Conservation (phyloP, 768 basidiomycete genomes). For the Leucocoprinus birnbaumii region DNA sequence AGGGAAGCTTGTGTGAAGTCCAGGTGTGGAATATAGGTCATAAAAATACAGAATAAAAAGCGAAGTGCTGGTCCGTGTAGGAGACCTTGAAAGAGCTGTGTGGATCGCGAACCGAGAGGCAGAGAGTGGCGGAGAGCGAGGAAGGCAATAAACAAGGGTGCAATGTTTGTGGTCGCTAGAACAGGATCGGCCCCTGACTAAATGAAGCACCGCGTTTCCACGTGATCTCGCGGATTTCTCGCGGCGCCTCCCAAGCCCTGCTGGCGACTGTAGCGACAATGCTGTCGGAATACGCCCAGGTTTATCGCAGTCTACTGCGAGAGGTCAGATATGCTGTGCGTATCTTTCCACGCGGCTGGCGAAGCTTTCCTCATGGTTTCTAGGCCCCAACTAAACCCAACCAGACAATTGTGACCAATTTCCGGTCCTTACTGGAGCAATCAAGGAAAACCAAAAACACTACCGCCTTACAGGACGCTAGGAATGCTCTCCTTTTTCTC, state of each 20-base stretch:
- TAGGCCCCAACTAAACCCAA: conserved; percentile 35
- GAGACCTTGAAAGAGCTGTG: neutral
- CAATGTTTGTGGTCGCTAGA: too few relatives aligned
- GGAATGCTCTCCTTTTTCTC: conserved; percentile 65
- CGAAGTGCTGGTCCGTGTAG: neutral
- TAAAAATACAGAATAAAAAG: neutral
- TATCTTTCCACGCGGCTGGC: neutral
- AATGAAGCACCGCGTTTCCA: neutral
- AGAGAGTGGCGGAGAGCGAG: neutral
- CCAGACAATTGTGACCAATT: conserved; percentile 39
- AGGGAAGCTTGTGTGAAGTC: neutral
- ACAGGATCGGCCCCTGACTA: too few relatives aligned
- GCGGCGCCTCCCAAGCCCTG: neutral
- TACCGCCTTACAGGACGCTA: conserved; percentile 42
- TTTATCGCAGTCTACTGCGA: conserved; percentile 51
- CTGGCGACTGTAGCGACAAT: conserved; percentile 15
- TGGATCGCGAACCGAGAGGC: too few relatives aligned
- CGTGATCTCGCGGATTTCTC: neutral
- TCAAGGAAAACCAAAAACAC: conserved; percentile 23
- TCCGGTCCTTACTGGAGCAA: conserved; percentile 54
- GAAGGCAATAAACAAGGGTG: neutral
- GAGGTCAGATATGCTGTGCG: conserved; percentile 54
- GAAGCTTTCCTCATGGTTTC: neutral
- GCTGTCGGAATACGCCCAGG: conserved; percentile 28
- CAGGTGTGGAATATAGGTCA: conserved; percentile 1